Evolutionary conservation across 192 early-diverging fungal genomes (phyloP).

Genomic region (Physocladia obscura): DNA sequence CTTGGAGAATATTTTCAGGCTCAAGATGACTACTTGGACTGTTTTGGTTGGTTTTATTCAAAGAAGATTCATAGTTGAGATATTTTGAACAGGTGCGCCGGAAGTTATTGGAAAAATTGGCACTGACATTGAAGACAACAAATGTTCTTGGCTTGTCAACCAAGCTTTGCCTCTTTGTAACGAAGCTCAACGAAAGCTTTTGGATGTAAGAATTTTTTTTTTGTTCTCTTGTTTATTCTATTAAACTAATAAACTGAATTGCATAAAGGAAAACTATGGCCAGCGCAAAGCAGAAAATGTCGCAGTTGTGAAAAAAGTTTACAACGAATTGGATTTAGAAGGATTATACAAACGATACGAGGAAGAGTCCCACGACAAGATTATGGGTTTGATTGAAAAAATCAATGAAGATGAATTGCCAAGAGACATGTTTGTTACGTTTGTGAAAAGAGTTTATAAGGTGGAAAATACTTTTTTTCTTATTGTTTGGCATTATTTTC

Average conservation of each 20-base stretch:
- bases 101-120: constrained; percentile 97
- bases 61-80: not conserved
- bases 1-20: constrained; percentile 98
- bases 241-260: constrained; percentile 14
- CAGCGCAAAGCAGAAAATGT: constrained; percentile 77
- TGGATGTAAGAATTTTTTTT: constrained; percentile 57
- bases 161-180: constrained; percentile 77
- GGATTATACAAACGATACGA: constrained; percentile 83
- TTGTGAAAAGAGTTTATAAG: constrained; percentile 97
- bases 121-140: constrained; percentile 99
- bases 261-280: constrained; percentile 83
- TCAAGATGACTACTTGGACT: constrained; percentile 98
- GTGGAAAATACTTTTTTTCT: not conserved
- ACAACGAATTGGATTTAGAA: constrained; percentile 77
- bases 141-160: constrained; percentile 98
- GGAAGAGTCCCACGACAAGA: constrained; percentile 72
- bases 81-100: constrained; percentile 50
- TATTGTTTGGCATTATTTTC: not conserved
- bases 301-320: constrained; percentile 80
- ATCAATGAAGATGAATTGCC: constrained; percentile 80
- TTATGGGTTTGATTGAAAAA: constrained; percentile 75
- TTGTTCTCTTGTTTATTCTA: not conserved
- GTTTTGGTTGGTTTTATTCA: constrained; percentile 64
- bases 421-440: constrained; percentile 81
- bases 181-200: constrained; percentile 80